Base-by-base conservation (phyloP, 2,329 filamentous ascomycete species). In the Fusarium newnesense region DNA sequence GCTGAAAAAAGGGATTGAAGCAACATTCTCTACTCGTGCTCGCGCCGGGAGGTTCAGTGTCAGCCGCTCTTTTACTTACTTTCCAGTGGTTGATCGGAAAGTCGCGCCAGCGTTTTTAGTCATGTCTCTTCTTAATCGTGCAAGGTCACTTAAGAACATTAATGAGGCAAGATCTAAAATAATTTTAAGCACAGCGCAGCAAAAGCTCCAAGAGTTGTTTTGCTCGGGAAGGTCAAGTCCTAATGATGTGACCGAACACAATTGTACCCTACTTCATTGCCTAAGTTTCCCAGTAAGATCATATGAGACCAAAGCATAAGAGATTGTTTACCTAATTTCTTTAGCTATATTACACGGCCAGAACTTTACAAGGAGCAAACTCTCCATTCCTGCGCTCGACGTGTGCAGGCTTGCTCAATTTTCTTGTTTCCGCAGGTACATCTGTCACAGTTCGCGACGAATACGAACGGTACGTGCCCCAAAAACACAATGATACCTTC, bases 61-160 rank as follows among this genome's bases (percentile, higher is more conserved):
- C 10, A 13, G 28, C 2, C 21, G 2, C 0, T 49, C 46, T 1
- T 49, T 49, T 9, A n/a, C 28, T 0, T 49, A 18, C 15, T 49
- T 49, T 32, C 46, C 46, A 9, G 1, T 32, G 7, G 46, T 49
- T 18, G 46, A 49, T 13, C 0, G 0, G 7, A 0, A 1, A 0
- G 28, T 18, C 2, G 46, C 28, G 3, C 28, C 46, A 0, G 46
- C 15, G 13, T 49, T 49, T 8, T 7, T 18, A 18, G 10, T 49
- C 1, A 12, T 49, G 0, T 1, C 4, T 1, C 15, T 32, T n/a
- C 21, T 30, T 5, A 0, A 0, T 2, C 0, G 1, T 3, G 13
- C 9, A 21, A 0, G 0, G 12, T 0, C 0, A 0, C 12, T 21
- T 9, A 0, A 1, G 5, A 2, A 3, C 0, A 5, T 47, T 7